These are phyloP conservation scores for Blastobotrys attinorum DNA, from an alignment of 805 yeast species.

Conservation along the genomic window DNA sequence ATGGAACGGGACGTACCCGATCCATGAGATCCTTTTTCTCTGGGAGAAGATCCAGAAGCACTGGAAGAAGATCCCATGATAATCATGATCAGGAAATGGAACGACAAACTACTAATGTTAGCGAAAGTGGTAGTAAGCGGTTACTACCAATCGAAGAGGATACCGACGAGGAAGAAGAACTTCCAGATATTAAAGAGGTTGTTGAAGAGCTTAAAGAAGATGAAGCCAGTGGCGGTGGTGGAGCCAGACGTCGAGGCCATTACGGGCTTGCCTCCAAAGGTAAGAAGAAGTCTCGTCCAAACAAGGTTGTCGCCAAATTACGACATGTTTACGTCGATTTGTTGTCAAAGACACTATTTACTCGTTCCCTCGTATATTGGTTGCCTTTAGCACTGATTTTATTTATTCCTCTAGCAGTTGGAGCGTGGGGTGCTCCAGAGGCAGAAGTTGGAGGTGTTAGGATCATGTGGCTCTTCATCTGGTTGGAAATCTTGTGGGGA, in stretches of 20 bases:
- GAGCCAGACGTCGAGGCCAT: slow-evolving; percentile 13
- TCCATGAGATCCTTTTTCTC: slow-evolving; percentile 4
- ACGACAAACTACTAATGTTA: background rate
- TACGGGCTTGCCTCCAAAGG: slow-evolving; percentile 5
- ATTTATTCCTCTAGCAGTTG: slow-evolving; percentile 32
- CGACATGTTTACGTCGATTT: slow-evolving; percentile 15
- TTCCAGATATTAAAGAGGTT: slow-evolving; percentile 10
- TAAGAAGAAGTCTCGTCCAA: slow-evolving; percentile 1
- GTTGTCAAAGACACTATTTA: slow-evolving; percentile 19
- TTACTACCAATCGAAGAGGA: slow-evolving; percentile 12
- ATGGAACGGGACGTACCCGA: too few species aligned
- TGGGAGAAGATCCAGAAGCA: background rate
- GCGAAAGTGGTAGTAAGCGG: background rate
- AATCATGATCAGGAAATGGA: background rate
- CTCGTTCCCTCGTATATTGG: slow-evolving; percentile 30
- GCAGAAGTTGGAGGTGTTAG: slow-evolving; percentile 28
- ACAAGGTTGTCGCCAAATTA: slow-evolving; percentile 7
- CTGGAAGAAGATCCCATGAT: slow-evolving; percentile 1
- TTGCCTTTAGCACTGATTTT: slow-evolving; percentile 30
- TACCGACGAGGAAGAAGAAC: slow-evolving; percentile 11
- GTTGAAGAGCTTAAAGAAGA: slow-evolving; percentile 9
- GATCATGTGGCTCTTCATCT: slow-evolving; percentile 33
- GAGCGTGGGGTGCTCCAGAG: slow-evolving; percentile 29
- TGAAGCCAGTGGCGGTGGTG: slow-evolving; percentile 2
- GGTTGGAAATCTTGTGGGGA: slow-evolving; percentile 35